Evolutionary conservation across 345 rosid species (phyloP).

Genomic region (Litchi chinensis): DNA sequence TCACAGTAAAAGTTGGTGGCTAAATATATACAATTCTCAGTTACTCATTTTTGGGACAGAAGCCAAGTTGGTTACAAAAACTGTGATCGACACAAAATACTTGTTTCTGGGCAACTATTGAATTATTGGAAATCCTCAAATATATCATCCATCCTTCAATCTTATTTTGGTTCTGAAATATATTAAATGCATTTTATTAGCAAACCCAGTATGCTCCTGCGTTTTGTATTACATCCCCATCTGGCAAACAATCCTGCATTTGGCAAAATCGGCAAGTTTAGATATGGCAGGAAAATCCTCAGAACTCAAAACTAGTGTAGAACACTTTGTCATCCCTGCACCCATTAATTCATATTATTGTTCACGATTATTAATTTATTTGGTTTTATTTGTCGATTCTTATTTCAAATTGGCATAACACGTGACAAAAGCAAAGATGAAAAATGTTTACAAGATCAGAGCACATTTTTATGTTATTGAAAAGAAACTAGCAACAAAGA

Average conservation of each 20-base stretch:
- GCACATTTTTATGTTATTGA: not conserved
- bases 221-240: constrained; percentile 6
- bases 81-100: constrained; percentile 1
- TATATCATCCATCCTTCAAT: constrained; percentile 16
- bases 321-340: not conserved
- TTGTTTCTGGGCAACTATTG: constrained; percentile 12
- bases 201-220: constrained; percentile 21
- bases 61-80: constrained; percentile 16
- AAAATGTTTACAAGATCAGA: not conserved
- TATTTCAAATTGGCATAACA: not conserved
- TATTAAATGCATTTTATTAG: constrained; percentile 18
- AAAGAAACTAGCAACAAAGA: not conserved
- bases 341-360: not conserved
- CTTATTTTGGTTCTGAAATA: constrained; percentile 3
- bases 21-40: not conserved
- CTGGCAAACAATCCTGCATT: constrained; percentile 29
- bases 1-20: not conserved
- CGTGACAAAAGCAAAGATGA: not conserved
- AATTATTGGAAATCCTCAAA: not conserved
- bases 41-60: constrained; percentile 8
- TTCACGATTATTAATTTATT: not conserved
- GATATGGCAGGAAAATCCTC: not conserved
- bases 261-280: not conserved
- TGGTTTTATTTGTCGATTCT: not conserved
- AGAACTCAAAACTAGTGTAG: not conserved